A percentile compares a stretch with the other conserved stretches of the same genome.
phyloP scores from a whole-genome alignment of 176 grass and related monocot species.

The Puya raimondii region DNA sequence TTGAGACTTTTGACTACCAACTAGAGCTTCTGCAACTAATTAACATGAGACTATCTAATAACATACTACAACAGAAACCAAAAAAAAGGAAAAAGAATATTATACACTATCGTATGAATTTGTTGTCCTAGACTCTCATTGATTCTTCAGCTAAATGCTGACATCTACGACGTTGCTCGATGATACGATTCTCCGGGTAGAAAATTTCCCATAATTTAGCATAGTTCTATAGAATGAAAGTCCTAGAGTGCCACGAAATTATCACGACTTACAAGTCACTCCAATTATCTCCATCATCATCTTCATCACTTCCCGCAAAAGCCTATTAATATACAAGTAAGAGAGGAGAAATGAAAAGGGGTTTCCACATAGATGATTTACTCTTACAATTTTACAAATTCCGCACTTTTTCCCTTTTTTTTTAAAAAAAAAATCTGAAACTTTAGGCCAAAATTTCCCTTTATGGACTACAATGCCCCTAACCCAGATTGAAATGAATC shows the following conservation, averaged over 20 bases:
- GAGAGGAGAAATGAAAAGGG: constrained; percentile 5
- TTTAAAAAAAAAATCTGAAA: no score
- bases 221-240: constrained; percentile 4
- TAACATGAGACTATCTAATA: not conserved
- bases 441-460: no score
- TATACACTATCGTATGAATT: constrained; percentile 32
- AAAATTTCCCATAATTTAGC: constrained; percentile 8
- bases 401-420: no score
- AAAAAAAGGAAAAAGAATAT: constrained; percentile 26
- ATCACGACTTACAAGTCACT: constrained; percentile 43
- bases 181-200: not conserved
- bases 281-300: constrained; percentile 70
- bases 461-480: no score
- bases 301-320: constrained; percentile 81
- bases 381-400: not conserved
- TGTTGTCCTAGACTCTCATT: constrained; percentile 15
- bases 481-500: no score
- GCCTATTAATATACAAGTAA: constrained; percentile 38
- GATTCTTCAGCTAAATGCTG: no score
- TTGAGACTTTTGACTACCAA: constrained; percentile 8
- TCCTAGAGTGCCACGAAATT: constrained; percentile 13
- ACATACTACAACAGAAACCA: not conserved
- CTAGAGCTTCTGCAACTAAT: constrained; percentile 37
- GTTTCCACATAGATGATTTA: not conserved
- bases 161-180: no score